A percentile compares a stretch with the other conserved stretches of the same genome.
Conservation (phyloP, 208 protist genomes). For the Angomonas ambiguus region DNA sequence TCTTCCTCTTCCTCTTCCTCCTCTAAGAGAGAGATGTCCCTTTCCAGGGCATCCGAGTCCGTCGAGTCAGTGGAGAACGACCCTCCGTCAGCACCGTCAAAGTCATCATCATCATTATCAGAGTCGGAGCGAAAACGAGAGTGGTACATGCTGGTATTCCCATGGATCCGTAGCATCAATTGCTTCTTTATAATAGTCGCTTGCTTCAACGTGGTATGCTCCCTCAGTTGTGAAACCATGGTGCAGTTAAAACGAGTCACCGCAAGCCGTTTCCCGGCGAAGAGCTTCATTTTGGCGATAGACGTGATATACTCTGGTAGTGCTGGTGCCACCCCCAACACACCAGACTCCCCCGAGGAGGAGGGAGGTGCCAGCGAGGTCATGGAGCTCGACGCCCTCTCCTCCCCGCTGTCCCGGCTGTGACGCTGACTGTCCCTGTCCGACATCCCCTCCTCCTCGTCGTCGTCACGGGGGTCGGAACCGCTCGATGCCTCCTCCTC, state of each 20-base stretch:
- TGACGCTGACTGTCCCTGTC: not conserved
- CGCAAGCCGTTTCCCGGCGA: not conserved
- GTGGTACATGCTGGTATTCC: not conserved
- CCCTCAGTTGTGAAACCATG: too few species aligned
- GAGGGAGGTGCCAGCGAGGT: conserved; percentile 1
- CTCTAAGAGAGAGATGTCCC: not conserved
- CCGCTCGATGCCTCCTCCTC: too few species aligned
- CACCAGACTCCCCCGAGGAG: not conserved
- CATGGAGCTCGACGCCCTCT: conserved; percentile 10
- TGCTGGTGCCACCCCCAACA: too few species aligned
- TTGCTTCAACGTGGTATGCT: too few species aligned
- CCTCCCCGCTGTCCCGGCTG: conserved; percentile 1
- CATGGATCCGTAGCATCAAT: not conserved
- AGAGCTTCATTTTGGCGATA: too few species aligned
- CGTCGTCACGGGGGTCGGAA: not conserved
- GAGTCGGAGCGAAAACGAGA: not conserved
- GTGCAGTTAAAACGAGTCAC: not conserved
- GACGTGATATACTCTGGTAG: too few species aligned
- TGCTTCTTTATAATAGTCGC: not conserved
- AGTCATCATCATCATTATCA: not conserved
- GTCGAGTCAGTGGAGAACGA: too few species aligned
- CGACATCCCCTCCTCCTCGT: not conserved
- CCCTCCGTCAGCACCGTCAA: not conserved
- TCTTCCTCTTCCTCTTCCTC: conserved; percentile 9
- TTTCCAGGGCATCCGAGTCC: not conserved